Evolutionary conservation across 441 rosid genomes (phyloP).

Genomic region (Pelargonium exstipulatum): DNA sequence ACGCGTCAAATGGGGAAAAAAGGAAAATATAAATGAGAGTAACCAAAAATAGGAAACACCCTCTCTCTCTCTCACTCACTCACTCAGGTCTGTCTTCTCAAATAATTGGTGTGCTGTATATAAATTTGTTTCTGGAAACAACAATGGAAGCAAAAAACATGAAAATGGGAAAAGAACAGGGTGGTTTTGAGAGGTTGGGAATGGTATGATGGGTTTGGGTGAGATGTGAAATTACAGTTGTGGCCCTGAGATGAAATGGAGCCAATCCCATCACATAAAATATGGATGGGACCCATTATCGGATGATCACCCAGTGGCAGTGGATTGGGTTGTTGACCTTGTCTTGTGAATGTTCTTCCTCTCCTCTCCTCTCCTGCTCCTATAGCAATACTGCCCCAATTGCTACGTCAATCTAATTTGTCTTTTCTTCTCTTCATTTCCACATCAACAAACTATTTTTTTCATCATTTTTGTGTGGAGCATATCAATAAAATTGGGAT

Average conservation of each 20-base stretch:
- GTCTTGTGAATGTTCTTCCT: not conserved
- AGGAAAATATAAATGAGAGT: not conserved
- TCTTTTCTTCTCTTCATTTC: not conserved
- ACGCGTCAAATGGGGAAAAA: not conserved
- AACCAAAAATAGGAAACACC: not conserved
- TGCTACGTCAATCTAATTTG: not conserved
- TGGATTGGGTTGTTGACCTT: conserved; percentile 2
- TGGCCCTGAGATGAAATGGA: not conserved
- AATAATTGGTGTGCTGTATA: not conserved
- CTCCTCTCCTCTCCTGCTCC: not conserved
- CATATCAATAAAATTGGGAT: not conserved
- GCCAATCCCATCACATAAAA: not conserved
- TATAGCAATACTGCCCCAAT: not conserved
- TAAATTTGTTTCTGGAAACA: not conserved
- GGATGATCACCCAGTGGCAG: not conserved
- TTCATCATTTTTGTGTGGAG: not conserved
- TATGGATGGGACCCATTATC: not conserved
- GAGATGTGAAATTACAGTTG: not conserved
- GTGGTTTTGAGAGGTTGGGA: not conserved
- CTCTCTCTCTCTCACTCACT: not conserved
- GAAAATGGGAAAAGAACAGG: not conserved
- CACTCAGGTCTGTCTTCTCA: not conserved
- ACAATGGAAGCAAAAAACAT: not conserved
- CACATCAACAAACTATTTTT: not conserved
- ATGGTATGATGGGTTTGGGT: not conserved